Evolutionary conservation across 2,329 filamentous ascomycete genomes (phyloP).

Genomic region (Penicillium expansum): DNA sequence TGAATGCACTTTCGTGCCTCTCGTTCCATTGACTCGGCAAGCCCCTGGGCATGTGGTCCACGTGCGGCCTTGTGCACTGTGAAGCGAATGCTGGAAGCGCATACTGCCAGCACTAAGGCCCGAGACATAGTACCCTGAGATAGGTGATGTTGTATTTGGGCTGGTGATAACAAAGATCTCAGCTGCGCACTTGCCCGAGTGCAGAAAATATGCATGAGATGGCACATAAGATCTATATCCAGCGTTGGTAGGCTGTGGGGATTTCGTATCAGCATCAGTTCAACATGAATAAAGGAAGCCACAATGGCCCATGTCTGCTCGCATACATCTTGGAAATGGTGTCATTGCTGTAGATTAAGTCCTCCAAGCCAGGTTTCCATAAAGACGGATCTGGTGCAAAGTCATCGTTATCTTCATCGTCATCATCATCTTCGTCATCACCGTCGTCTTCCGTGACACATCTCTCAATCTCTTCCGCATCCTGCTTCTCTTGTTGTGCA

Average conservation of each 20-base stretch:
- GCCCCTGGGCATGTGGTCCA: not conserved
- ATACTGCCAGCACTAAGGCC: not conserved
- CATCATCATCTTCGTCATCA: not conserved
- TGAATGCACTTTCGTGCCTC: not conserved
- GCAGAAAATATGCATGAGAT: not conserved
- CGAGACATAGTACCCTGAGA: not conserved
- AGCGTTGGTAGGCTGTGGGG: not conserved
- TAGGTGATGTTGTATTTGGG: not conserved
- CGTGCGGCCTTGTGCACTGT: not conserved
- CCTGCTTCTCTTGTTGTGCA: not conserved
- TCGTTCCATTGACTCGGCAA: not conserved
- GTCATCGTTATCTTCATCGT: not conserved
- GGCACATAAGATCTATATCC: not conserved
- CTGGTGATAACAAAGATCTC: not conserved
- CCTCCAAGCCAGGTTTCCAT: not conserved
- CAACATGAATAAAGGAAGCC: not conserved
- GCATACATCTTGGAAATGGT: not conserved
- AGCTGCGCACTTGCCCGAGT: not conserved
- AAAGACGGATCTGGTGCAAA: not conserved
- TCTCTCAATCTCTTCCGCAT: not conserved
- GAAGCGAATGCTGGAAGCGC: not conserved
- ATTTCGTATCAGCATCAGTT: not conserved
- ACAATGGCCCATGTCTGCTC: not conserved
- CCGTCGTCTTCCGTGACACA: not conserved
- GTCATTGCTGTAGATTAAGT: not conserved